Evolutionary conservation across 2,329 filamentous ascomycete species (phyloP).

Genomic region (Alternaria sp.): DNA sequence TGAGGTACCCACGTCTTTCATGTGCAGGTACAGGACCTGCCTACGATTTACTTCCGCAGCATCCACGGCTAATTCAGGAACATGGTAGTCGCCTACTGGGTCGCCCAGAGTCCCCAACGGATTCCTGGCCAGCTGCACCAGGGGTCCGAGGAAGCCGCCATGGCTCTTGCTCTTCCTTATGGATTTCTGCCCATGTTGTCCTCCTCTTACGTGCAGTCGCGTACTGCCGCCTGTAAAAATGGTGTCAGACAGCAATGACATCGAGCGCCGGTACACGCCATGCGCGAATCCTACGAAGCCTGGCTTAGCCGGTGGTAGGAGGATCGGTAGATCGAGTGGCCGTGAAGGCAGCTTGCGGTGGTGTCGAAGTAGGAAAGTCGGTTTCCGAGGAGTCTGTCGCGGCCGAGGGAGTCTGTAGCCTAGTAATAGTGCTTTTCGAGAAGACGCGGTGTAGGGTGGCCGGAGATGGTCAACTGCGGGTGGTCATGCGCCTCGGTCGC

Average conservation of each 20-base stretch:
- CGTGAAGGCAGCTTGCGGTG: background rate
- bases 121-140: conserved; percentile 45
- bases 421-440: conserved; percentile 16
- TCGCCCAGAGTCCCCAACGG: conserved; percentile 35
- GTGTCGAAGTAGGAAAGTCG: conserved; percentile 2
- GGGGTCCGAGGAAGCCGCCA: conserved; percentile 41
- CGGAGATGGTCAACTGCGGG: conserved; percentile 13
- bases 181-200: conserved; percentile 13
- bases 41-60: conserved; percentile 49
- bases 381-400: background rate
- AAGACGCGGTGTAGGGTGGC: conserved; percentile 22
- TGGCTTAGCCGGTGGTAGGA: conserved; percentile 20
- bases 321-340: conserved; percentile 2
- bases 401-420: background rate
- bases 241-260: conserved; percentile 48
- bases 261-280: conserved; percentile 40
- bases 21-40: conserved; percentile 66
- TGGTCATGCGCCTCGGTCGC: conserved; percentile 28
- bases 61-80: conserved; percentile 12
- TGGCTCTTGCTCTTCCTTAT: conserved; percentile 37
- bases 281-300: conserved; percentile 31
- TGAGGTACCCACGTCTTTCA: conserved; percentile 66
- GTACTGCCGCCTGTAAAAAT: conserved; percentile 40
- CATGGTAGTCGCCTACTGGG: conserved; percentile 19
- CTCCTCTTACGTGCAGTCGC: conserved; percentile 32